Base-by-base conservation (phyloP, 495 filamentous ascomycete species). In the Astrothelium macrocarpum region DNA sequence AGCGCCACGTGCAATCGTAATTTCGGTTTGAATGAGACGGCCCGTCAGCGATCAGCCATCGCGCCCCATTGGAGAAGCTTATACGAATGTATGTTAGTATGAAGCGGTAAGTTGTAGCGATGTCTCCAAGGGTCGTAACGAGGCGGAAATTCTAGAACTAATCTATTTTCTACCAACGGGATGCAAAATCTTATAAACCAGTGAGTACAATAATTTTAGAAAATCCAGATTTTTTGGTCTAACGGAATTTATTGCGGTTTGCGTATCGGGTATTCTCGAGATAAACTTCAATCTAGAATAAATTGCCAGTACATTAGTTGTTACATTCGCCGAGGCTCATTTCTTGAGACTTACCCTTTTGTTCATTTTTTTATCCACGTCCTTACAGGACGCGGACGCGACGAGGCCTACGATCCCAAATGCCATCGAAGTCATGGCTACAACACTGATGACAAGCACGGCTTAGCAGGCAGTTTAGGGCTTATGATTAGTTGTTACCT, bases 331-430 rank as follows among this genome's bases (percentile, higher is more conserved):
- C 16, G 25, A 29, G 29, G 25, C 20, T n/a, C 25, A 25, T 11
- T 5, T 29, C 9, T 26, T 7, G 25, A 25, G 12, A 2, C 49
- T 56, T 20, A 60, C 39, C 59, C 28, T 60, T 12, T 39, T 39
- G n/a, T 36, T 39, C 59, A 60, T 60, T 25, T 60, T 60, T 7
- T 36, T 43, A 25, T 60, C 59, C 31, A 60, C 59, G 12, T 60
- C 59, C 32, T 60, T 60, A 28, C 59, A 60, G 14, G 18, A 60
- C 0, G 39, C 32, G 31, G 29, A 60, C 18, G 59, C 59, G 25
- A 60, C 9, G 59, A 60, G 32, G 10, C 59, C 59, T n/a, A 28
- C 39, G n/a, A 60, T 60, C 5, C 59, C 59, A 25, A 60, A 60
- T 18, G 59, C 59, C 32, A 60, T 36, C 14, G 59, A 60, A 28